A percentile compares a stretch with the other conserved stretches of the same genome.
phyloP scores from a whole-genome alignment of 345 rosid genomes.

The Hypericum perforatum region DNA sequence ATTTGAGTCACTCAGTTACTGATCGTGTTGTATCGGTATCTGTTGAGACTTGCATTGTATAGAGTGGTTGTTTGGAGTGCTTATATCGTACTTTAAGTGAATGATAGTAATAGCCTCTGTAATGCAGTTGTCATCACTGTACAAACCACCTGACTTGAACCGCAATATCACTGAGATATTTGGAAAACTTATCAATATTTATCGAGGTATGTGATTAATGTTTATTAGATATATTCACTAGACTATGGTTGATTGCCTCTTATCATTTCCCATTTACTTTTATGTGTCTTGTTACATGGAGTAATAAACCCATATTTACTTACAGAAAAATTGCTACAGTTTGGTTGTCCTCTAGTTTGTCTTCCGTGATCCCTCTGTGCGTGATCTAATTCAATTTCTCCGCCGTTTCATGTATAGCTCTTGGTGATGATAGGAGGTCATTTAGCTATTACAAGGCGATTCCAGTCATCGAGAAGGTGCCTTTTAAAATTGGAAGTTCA shows the following conservation, averaged over 20 bases:
- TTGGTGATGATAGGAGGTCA: conserved; percentile 93
- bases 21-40: too few species aligned
- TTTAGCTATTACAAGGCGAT: conserved; percentile 94
- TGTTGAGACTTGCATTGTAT: too few species aligned
- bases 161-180: conserved; percentile 70
- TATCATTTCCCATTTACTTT: not conserved
- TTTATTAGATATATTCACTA: not conserved
- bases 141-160: conserved; percentile 84
- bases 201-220: conserved; percentile 45
- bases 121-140: conserved; percentile 35
- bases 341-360: too few species aligned
- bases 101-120: conserved; percentile 1
- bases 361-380: not conserved
- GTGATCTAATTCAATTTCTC: conserved; percentile 10
- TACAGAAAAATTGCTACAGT: too few species aligned
- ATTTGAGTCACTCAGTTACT: too few species aligned
- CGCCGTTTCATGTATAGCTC: conserved; percentile 35
- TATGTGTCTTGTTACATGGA: not conserved
- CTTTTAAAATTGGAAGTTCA: conserved; percentile 68
- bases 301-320: too few species aligned
- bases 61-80: too few species aligned
- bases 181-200: conserved; percentile 80
- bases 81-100: too few species aligned
- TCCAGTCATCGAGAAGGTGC: conserved; percentile 73
- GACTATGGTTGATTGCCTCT: too few species aligned